Conservation (phyloP, 2,329 filamentous ascomycete species). For the Epichloe scottii region DNA sequence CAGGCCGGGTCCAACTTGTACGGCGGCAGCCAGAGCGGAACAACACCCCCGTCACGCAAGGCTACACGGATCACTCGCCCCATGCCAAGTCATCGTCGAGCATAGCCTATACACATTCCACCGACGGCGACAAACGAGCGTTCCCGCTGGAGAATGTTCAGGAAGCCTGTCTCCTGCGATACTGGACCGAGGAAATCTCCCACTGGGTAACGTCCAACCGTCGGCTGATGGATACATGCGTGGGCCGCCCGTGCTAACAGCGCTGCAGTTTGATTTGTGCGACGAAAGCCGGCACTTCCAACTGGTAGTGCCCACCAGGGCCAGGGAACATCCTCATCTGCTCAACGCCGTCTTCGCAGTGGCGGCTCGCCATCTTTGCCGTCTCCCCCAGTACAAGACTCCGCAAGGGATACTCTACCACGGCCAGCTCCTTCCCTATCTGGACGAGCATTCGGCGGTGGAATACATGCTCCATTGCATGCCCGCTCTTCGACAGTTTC, state of each 20-base stretch:
- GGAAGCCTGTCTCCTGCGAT: conserved; percentile 25
- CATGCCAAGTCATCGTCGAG: background rate
- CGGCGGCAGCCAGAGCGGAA: background rate
- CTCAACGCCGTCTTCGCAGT: conserved; percentile 29
- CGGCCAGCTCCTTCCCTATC: conserved; percentile 22
- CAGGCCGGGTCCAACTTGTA: background rate
- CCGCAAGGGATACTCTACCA: conserved; percentile 23
- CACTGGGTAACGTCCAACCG: conserved; percentile 21
- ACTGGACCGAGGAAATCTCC: conserved; percentile 27
- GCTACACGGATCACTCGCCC: background rate
- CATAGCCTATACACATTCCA: background rate
- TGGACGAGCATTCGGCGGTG: conserved; percentile 25
- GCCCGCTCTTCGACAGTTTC: conserved; percentile 25
- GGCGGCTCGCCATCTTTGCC: conserved; percentile 25
- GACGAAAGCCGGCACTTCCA: conserved; percentile 28
- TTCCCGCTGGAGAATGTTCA: conserved; percentile 23
- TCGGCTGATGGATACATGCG: background rate
- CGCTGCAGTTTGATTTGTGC: conserved; percentile 24
- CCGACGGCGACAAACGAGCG: conserved; percentile 3
- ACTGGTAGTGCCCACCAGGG: conserved; percentile 22
- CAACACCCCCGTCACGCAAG: background rate
- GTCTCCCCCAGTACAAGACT: conserved; percentile 26
- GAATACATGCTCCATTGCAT: conserved; percentile 29
- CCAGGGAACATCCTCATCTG: conserved; percentile 23
- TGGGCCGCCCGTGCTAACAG: background rate